Conservation (phyloP, 441 rosid species). For the Mallotus japonicus region DNA sequence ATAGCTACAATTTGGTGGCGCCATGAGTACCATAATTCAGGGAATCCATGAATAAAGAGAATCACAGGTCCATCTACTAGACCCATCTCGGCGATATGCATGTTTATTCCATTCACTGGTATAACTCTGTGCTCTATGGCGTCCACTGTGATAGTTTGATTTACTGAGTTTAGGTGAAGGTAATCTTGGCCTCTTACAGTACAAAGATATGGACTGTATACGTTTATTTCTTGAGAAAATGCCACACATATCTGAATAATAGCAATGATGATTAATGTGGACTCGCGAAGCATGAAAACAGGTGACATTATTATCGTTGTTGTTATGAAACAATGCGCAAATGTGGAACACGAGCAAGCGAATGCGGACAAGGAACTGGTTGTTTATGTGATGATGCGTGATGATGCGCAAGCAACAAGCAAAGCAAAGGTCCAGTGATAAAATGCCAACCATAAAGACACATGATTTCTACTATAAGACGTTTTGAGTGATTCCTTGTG, state of each 20-base stretch:
- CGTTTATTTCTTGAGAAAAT: slow-evolving; percentile 1
- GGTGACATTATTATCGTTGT: not conserved
- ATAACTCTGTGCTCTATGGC: slow-evolving; percentile 46
- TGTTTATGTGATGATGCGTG: too few species aligned
- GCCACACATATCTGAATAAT: too few species aligned
- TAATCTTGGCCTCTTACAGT: not conserved
- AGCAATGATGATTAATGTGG: not conserved
- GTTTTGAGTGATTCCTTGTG: too few species aligned
- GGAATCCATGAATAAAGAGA: slow-evolving; percentile 75
- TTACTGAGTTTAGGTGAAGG: not conserved
- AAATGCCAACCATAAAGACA: too few species aligned
- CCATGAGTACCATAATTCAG: slow-evolving; percentile 83
- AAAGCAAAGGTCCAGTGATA: too few species aligned
- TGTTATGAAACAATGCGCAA: too few species aligned
- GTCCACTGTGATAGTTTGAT: slow-evolving; percentile 23
- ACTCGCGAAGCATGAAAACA: not conserved
- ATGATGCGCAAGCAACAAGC: too few species aligned
- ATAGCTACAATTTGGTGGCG: slow-evolving; percentile 67
- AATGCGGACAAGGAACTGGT: too few species aligned
- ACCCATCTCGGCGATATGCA: slow-evolving; percentile 69
- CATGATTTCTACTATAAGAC: too few species aligned
- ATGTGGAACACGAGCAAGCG: too few species aligned
- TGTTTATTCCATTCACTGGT: slow-evolving; percentile 62
- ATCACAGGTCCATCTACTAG: slow-evolving; percentile 43
- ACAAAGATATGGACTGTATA: not conserved